Evolutionary conservation across 306 rosid genomes (phyloP).

Genomic region (Luffa aegyptiaca): DNA sequence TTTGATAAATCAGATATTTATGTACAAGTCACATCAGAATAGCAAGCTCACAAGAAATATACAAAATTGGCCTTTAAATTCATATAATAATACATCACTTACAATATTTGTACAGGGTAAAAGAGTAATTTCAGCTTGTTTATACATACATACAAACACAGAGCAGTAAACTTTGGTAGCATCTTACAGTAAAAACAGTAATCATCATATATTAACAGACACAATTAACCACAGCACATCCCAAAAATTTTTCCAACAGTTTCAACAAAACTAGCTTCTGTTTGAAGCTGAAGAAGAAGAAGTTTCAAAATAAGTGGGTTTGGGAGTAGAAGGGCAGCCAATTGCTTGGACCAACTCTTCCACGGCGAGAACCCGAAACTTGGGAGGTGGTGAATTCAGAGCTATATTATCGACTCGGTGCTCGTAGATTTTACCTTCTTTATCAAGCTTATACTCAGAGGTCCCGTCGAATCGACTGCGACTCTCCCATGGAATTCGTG

Average conservation of each 20-base stretch:
- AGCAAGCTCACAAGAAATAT: background rate
- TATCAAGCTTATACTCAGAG: constrained; percentile 79
- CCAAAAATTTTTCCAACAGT: constrained; percentile 36
- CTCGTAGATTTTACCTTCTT: constrained; percentile 73
- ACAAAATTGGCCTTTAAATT: background rate
- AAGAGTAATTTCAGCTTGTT: background rate
- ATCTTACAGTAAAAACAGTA: background rate
- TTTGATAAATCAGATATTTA: too few relatives aligned
- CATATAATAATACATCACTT: background rate
- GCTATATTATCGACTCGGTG: constrained; percentile 67
- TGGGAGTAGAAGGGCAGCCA: constrained; percentile 71
- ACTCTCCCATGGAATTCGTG: constrained; percentile 88
- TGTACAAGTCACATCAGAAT: background rate
- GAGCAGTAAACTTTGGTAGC: background rate
- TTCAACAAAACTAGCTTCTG: constrained; percentile 19
- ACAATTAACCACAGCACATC: constrained; percentile 8
- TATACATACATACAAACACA: background rate
- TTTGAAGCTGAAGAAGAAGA: constrained; percentile 32
- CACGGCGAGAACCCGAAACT: constrained; percentile 48
- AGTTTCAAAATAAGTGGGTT: constrained; percentile 66
- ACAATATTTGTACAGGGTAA: background rate
- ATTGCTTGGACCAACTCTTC: constrained; percentile 50
- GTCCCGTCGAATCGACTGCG: constrained; percentile 81
- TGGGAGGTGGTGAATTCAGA: constrained; percentile 44
- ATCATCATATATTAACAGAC: background rate